Percentiles rank a stretch among this genome's conserved stretches.
phyloP scores from a whole-genome alignment of 208 protist genomes.

The Polymyxa betae region DNA sequence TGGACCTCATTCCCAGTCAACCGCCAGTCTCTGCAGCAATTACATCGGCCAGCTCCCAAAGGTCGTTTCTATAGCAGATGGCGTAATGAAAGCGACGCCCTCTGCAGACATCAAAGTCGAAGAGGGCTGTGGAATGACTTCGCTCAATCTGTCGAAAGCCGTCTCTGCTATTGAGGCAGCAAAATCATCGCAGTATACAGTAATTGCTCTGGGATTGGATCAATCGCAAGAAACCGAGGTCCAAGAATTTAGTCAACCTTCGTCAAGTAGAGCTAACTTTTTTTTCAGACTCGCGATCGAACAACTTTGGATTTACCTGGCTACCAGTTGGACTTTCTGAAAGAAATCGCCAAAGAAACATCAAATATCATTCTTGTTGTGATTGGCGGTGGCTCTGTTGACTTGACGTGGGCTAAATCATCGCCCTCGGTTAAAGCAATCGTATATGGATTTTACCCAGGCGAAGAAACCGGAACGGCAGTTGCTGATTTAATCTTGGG shows the following conservation, averaged over 20 bases:
- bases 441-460: slow-evolving; percentile 61
- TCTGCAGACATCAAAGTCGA: background rate
- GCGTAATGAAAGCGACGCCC: background rate
- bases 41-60: slow-evolving; percentile 64
- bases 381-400: slow-evolving; percentile 59
- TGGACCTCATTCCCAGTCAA: slow-evolving; percentile 61
- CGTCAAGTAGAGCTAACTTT: background rate
- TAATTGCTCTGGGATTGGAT: slow-evolving; percentile 36
- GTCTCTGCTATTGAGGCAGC: background rate
- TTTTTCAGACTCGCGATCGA: slow-evolving; percentile 1
- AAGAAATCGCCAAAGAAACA: background rate
- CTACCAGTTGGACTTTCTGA: slow-evolving; percentile 48
- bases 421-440: slow-evolving; percentile 53
- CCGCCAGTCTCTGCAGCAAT: slow-evolving; percentile 57
- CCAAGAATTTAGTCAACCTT: background rate
- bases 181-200: background rate
- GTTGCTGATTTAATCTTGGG: slow-evolving; percentile 66
- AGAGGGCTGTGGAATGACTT: background rate
- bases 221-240: slow-evolving; percentile 16
- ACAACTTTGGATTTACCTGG: slow-evolving; percentile 38
- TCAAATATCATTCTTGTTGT: slow-evolving; percentile 57
- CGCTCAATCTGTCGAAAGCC: background rate
- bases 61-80: background rate
- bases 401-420: slow-evolving; percentile 53
- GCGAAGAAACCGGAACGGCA: slow-evolving; percentile 62